Conservation (phyloP, 768 basidiomycete species). For the Naganishia vaughanmartiniae region DNA sequence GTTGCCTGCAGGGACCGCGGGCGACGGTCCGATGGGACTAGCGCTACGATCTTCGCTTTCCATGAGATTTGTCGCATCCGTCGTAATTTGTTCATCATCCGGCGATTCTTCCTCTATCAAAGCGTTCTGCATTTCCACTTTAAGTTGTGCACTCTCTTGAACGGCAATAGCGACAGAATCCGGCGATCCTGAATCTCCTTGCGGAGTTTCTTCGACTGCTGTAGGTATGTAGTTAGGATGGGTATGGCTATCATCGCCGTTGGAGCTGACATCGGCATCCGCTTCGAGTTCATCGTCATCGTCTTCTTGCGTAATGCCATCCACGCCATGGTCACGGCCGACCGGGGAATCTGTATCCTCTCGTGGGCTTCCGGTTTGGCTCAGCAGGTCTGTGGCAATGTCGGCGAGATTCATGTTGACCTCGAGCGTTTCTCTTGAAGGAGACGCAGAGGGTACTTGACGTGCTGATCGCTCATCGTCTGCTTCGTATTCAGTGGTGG, state of each 20-base stretch:
- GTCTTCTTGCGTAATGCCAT: neutral
- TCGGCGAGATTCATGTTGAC: neutral
- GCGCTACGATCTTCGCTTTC: too few relatives aligned
- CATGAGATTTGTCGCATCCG: neutral
- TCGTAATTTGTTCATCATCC: too few relatives aligned
- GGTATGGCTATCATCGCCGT: neutral
- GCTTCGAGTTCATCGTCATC: neutral
- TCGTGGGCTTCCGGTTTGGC: neutral
- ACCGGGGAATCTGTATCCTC: neutral
- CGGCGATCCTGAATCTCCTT: neutral
- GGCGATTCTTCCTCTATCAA: neutral
- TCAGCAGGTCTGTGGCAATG: neutral
- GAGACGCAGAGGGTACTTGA: neutral
- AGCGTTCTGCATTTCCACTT: neutral
- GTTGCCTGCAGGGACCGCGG: too few relatives aligned
- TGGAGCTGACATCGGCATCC: neutral
- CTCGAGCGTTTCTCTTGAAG: neutral
- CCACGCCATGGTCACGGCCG: neutral
- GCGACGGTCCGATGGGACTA: too few relatives aligned
- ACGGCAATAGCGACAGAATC: neutral
- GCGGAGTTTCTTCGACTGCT: neutral
- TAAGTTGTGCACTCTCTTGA: neutral
- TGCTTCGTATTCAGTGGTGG: conserved; percentile 5
- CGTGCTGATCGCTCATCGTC: neutral
- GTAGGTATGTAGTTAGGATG: neutral